Evolutionary conservation across 2,329 filamentous ascomycete genomes (phyloP), one percentile per base, ranked within the genome.

Genomic region (Cercospora sojina): DNA sequence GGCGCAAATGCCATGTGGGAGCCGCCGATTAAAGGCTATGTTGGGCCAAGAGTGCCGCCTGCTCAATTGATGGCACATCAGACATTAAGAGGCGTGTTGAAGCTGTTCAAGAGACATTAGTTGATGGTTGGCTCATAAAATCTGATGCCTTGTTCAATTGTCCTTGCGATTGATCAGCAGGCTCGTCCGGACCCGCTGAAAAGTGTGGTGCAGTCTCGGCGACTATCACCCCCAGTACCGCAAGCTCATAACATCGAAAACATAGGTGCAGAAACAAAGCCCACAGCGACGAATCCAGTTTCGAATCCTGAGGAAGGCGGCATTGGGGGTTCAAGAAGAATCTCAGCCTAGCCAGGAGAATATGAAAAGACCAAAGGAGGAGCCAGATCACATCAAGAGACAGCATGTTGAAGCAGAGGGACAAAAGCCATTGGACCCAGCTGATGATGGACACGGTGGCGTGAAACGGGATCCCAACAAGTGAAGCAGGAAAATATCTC

Each of bases 1-100:
- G 70, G 70, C 5, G 69, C 69, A 1, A 70, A 72, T 66, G 66
- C 70, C 4, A 72, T 72, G 70, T 72, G 70, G 70, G 70, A 72
- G 18, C 66, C 69, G 16, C 70, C 70, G 18, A 69, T 70, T 13
- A 70, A 67, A 43, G 65, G 69, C 16, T 68, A 72, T 69, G 59
- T 64, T 29, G 69, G 67, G 16, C 69, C 69, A n/a, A 64, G 70
- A 62, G 67, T 72, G 16, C 70, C 70, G 12, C 67, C 67, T 5
- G 60, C 56, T 9, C 67, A 71, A 59, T 38, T 72, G 13, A 71
- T 72, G 71, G 71, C 69, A 25, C 71, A 72, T 64, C 68, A 69
- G 31, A 66, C 69, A 18, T 47, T 71, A 23, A 65, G 67, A 55
- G 70, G 70, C 10, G 70, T 71, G 32, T 41, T 72, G 51, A 69